These are phyloP conservation scores for Candida golubevii DNA, from an alignment of 805 yeast genomes.

Conservation along the genomic window DNA sequence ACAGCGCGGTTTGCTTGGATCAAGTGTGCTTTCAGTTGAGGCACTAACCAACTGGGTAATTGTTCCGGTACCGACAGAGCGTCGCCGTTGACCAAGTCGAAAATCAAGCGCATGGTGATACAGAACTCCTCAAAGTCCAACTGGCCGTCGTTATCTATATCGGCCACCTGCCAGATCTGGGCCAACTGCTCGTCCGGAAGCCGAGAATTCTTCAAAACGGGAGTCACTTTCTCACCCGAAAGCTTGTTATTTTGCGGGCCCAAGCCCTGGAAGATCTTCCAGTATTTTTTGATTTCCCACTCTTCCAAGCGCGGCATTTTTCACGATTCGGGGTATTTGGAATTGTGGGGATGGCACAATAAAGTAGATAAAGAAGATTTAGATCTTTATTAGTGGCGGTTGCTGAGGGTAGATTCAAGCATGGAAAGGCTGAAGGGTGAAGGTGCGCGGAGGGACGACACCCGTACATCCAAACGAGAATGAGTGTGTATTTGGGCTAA, in stretches of 20 bases:
- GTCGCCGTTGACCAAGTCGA: constrained; percentile 80
- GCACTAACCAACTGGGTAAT: constrained; percentile 90
- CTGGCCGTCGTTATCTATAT: constrained; percentile 25
- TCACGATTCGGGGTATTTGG: background rate
- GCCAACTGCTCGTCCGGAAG: constrained; percentile 61
- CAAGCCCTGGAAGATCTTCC: constrained; percentile 94
- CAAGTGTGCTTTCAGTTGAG: constrained; percentile 80
- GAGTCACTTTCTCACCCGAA: constrained; percentile 78
- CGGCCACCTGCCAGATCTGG: constrained; percentile 76
- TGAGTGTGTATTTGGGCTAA: too few species aligned
- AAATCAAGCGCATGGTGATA: constrained; percentile 92
- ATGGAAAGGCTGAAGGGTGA: too few species aligned
- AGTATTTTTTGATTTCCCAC: constrained; percentile 94
- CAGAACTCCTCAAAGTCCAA: constrained; percentile 97
- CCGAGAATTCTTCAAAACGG: constrained; percentile 68
- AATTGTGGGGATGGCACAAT: constrained; percentile 1
- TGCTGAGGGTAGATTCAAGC: too few species aligned
- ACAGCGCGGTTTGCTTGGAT: constrained; percentile 79
- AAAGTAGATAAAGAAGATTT: too few species aligned
- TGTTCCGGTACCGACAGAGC: constrained; percentile 55
- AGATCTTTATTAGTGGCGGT: background rate
- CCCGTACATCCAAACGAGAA: too few species aligned
- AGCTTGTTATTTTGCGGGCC: constrained; percentile 76
- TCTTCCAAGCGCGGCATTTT: constrained; percentile 72
- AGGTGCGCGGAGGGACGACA: too few species aligned